Evolutionary conservation across 129 eudicot species (phyloP).

Genomic region (Daucus carota): DNA sequence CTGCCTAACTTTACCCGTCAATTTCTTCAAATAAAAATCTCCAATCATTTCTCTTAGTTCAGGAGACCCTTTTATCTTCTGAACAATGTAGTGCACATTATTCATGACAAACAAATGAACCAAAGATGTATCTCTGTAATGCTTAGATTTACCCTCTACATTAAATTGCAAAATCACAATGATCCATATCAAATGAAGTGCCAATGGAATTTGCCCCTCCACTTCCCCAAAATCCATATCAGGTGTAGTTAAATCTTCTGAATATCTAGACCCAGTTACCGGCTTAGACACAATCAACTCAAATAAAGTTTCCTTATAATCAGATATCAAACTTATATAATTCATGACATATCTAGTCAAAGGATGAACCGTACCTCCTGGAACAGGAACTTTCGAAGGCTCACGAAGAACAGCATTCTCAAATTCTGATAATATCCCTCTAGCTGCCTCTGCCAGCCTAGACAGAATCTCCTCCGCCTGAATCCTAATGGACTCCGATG

Average conservation of each 20-base stretch:
- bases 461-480: constrained; percentile 49
- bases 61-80: constrained; percentile 42
- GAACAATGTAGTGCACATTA: constrained; percentile 53
- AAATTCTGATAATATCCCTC: constrained; percentile 56
- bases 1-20: constrained; percentile 25
- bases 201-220: constrained; percentile 40
- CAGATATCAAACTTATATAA: constrained; percentile 55
- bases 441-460: constrained; percentile 57
- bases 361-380: constrained; percentile 70
- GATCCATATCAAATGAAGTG: constrained; percentile 40
- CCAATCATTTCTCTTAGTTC: constrained; percentile 56
- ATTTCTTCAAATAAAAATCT: constrained; percentile 36
- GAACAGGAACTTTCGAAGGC: constrained; percentile 47
- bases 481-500: constrained; percentile 35
- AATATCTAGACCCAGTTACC: constrained; percentile 34
- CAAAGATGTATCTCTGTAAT: constrained; percentile 33
- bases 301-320: constrained; percentile 45
- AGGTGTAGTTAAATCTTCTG: constrained; percentile 32
- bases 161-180: constrained; percentile 38
- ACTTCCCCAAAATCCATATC: constrained; percentile 42
- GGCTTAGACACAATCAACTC: constrained; percentile 57
- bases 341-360: constrained; percentile 86
- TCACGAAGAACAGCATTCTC: constrained; percentile 59
- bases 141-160: constrained; percentile 40
- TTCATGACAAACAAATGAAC: constrained; percentile 59